These are phyloP conservation scores for Malus hybrid DNA, from an alignment of 331 rosid genomes.

Conservation along the genomic window DNA sequence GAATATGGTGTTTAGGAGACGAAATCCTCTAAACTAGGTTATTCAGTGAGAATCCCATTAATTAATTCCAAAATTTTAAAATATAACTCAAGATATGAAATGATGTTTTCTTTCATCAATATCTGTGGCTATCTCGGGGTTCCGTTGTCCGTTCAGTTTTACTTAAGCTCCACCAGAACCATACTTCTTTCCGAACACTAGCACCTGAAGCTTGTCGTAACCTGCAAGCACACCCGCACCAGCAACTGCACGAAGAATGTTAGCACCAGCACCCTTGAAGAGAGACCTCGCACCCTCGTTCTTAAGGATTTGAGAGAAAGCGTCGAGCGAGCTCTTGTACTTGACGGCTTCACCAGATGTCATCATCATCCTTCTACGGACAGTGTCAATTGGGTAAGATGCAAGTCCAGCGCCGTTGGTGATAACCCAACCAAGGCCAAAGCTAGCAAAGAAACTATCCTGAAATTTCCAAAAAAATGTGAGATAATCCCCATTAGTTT, in stretches of 20 bases:
- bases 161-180: constrained; percentile 41
- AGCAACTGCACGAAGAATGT: constrained; percentile 65
- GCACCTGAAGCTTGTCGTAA: constrained; percentile 65
- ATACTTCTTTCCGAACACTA: constrained; percentile 51
- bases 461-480: constrained; percentile 17
- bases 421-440: constrained; percentile 65
- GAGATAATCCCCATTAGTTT: neutral
- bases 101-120: constrained; percentile 8
- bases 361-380: constrained; percentile 87
- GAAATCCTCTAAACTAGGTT: constrained; percentile 19
- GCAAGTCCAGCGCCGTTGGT: constrained; percentile 58
- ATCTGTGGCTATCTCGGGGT: constrained; percentile 12
- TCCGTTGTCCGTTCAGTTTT: neutral
- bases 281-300: constrained; percentile 69
- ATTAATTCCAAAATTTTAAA: neutral
- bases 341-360: constrained; percentile 78
- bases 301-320: constrained; percentile 58
- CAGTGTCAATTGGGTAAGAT: constrained; percentile 64
- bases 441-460: constrained; percentile 79
- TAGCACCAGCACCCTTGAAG: constrained; percentile 81
- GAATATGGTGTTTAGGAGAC: neutral
- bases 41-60: constrained; percentile 2
- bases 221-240: constrained; percentile 78
- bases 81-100: no score
- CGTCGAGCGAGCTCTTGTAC: constrained; percentile 59